Percentiles rank a stretch among this genome's conserved stretches.
Evolutionary conservation across 2,329 filamentous ascomycete genomes (phyloP).

Genomic region (Cephalotrichum gorgonifer): DNA sequence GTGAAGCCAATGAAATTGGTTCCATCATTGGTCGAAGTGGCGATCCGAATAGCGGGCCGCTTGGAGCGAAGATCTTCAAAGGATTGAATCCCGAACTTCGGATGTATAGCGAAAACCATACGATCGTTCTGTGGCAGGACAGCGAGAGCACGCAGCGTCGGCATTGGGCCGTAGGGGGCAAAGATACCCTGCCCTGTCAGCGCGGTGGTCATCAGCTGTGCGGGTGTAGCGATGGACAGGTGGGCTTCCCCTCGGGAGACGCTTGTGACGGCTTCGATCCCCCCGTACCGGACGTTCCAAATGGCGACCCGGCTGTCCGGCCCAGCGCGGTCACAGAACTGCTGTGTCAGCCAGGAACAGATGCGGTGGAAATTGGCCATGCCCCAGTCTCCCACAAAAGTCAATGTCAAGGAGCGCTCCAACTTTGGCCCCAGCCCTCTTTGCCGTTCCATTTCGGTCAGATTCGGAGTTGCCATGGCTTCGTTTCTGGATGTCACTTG

Average conservation of each 20-base stretch:
- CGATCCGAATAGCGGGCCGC: not conserved
- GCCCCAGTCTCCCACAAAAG: not conserved
- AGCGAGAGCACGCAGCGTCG: not conserved
- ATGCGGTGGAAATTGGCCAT: not conserved
- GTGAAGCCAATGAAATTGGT: not conserved
- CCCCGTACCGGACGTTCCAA: not conserved
- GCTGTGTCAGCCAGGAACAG: not conserved
- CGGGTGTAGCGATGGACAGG: not conserved
- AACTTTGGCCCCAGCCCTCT: no score
- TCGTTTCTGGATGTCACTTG: no score
- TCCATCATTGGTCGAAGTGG: not conserved
- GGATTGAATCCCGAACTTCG: not conserved
- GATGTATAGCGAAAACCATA: not conserved
- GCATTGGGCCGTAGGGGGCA: not conserved
- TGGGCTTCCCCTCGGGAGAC: not conserved
- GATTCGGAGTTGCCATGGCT: no score
- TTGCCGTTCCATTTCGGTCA: no score
- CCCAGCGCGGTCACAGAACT: not conserved
- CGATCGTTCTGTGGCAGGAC: not conserved
- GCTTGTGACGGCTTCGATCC: not conserved
- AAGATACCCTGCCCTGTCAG: not conserved
- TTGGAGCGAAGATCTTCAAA: not conserved
- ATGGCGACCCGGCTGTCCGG: not conserved
- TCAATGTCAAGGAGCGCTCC: not conserved
- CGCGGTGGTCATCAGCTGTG: not conserved